Conservation (phyloP, 164 flowering plant genomes). For the Dillenia turbinata region DNA sequence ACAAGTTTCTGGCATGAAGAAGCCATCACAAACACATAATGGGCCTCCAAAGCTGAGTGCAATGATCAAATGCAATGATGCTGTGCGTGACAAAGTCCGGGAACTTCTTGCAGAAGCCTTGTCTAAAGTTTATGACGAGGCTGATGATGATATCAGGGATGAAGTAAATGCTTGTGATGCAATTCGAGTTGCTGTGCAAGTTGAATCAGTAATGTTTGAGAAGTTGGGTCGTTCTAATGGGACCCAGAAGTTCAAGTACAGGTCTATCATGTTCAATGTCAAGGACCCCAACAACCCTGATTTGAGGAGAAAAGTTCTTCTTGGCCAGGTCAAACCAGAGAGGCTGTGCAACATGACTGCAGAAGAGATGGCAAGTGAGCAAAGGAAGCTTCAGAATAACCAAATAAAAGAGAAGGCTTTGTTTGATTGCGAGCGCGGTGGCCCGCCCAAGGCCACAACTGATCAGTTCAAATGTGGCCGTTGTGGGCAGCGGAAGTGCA, state of each 20-base stretch:
- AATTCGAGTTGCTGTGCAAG: conserved; percentile 61
- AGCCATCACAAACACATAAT: conserved; percentile 22
- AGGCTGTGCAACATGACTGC: conserved; percentile 51
- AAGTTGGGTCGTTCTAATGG: conserved; percentile 74
- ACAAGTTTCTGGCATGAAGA: conserved; percentile 21
- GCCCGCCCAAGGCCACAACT: conserved; percentile 59
- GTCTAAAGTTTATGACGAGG: conserved; percentile 57
- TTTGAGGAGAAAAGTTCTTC: conserved; percentile 75
- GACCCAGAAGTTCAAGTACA: conserved; percentile 66
- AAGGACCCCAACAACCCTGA: conserved; percentile 86
- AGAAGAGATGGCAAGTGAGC: conserved; percentile 89
- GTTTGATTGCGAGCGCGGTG: conserved; percentile 72
- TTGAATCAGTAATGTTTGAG: conserved; percentile 81
- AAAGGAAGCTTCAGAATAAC: conserved; percentile 48
- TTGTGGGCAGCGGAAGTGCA: conserved; percentile 75
- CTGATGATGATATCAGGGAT: conserved; percentile 41
- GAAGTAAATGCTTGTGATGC: conserved; percentile 68
- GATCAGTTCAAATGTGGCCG: conserved; percentile 87
- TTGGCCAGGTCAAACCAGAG: conserved; percentile 66
- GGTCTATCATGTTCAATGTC: conserved; percentile 85
- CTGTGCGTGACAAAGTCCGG: conserved; percentile 68
- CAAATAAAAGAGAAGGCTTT: conserved; percentile 71
- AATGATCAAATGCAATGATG: conserved; percentile 65
- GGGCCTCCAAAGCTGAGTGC: conserved; percentile 67
- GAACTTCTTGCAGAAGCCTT: conserved; percentile 74